These are phyloP conservation scores for Phialemonium atrogriseum DNA, from an alignment of 2,329 filamentous ascomycete species.

Conservation along the genomic window DNA sequence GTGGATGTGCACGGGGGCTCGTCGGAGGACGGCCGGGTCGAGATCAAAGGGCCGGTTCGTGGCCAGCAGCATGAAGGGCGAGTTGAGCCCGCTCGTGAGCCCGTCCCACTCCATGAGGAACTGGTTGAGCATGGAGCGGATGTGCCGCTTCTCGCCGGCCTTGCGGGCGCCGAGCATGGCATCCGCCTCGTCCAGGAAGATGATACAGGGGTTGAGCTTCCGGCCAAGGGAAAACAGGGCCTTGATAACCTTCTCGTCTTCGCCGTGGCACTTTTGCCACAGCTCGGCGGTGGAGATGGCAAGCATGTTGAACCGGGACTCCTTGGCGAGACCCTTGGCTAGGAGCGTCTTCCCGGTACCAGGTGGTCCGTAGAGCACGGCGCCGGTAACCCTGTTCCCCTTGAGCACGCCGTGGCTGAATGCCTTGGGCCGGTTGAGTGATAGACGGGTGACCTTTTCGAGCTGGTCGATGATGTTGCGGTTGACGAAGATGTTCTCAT, in stretches of 20 bases:
- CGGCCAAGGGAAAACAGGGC: slow-evolving; percentile 16
- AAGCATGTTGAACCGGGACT: slow-evolving; percentile 14
- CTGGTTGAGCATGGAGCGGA: slow-evolving; percentile 12
- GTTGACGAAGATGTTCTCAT: too few relatives aligned
- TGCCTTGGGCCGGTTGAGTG: too few relatives aligned
- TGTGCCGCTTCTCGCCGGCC: not conserved
- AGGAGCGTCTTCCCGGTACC: too few relatives aligned
- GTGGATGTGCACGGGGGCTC: slow-evolving; percentile 37
- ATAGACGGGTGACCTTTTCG: too few relatives aligned
- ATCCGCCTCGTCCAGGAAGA: slow-evolving; percentile 22
- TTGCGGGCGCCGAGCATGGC: slow-evolving; percentile 7
- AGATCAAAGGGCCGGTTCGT: slow-evolving; percentile 21
- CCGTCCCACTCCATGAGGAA: slow-evolving; percentile 21
- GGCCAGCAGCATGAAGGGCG: slow-evolving; percentile 18
- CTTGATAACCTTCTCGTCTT: slow-evolving; percentile 18
- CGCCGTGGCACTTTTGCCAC: slow-evolving; percentile 11
- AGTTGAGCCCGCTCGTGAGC: slow-evolving; percentile 3
- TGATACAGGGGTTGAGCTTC: slow-evolving; percentile 17
- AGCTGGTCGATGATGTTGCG: too few relatives aligned
- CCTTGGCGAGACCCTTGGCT: slow-evolving; percentile 13
- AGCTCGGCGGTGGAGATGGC: slow-evolving; percentile 10
- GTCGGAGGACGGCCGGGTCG: slow-evolving; percentile 38
- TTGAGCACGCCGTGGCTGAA: slow-evolving; percentile 14
- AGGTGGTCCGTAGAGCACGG: slow-evolving; percentile 19
- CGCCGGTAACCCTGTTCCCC: slow-evolving; percentile 10